These are phyloP conservation scores for Pseudocercospora crystallina DNA, from an alignment of 2,329 filamentous ascomycete species.

Conservation along the genomic window DNA sequence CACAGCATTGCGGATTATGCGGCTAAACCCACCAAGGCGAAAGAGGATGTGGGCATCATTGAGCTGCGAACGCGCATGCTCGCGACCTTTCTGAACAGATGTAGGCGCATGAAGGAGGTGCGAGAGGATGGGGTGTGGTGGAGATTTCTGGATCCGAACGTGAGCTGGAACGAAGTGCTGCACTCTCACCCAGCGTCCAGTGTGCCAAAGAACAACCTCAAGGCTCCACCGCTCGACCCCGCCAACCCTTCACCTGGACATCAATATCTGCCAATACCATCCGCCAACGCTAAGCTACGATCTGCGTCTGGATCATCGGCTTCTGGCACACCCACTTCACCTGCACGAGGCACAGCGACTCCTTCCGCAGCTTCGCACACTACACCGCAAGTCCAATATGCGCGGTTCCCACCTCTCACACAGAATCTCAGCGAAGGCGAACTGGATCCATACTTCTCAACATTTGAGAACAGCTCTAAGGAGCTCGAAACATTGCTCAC, in stretches of 20 bases:
- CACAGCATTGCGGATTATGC: constrained; percentile 99
- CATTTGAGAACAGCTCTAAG: constrained; percentile 87
- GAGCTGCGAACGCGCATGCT: constrained; percentile 96
- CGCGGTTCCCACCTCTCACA: constrained; percentile 78
- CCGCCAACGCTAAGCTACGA: constrained; percentile 81
- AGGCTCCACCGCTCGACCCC: constrained; percentile 90
- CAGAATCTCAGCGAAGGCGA: constrained; percentile 81
- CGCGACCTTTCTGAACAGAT: constrained; percentile 90
- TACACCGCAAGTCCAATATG: constrained; percentile 64
- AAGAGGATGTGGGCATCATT: constrained; percentile 95
- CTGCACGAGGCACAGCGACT: constrained; percentile 49
- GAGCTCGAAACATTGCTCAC: constrained; percentile 85
- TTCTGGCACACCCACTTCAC: constrained; percentile 56
- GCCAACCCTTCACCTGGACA: constrained; percentile 90
- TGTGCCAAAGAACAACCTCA: constrained; percentile 89
- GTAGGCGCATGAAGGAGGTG: constrained; percentile 87
- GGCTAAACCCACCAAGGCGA: constrained; percentile 94
- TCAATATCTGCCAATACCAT: constrained; percentile 80
- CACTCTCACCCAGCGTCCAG: constrained; percentile 86
- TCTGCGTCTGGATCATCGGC: constrained; percentile 46
- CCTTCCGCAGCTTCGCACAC: constrained; percentile 58
- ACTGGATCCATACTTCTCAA: constrained; percentile 91
- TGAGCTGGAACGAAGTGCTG: constrained; percentile 95
- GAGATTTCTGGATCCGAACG: constrained; percentile 96
- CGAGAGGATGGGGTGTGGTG: constrained; percentile 94